Evolutionary conservation across 495 filamentous ascomycete species (phyloP), one percentile per base, ranked within the genome.

Genomic region (Aspergillus asperescens): DNA sequence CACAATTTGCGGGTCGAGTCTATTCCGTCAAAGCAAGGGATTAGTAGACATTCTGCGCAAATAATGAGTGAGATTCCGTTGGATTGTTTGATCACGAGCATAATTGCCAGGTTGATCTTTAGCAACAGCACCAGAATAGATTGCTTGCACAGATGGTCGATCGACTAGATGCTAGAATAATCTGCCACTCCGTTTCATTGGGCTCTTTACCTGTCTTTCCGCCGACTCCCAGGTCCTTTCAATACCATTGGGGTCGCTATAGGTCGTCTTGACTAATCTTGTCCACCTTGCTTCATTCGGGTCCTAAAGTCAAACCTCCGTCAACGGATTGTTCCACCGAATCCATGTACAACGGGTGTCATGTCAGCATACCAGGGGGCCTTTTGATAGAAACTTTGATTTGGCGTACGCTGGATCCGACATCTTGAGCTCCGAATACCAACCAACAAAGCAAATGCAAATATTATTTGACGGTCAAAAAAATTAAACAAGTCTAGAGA

Each of bases 141-240:
- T 22, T 22, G 27, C 43, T 34, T 25, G 19, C 20, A 24, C n/a
- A n/a, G n/a, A n/a, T 24, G 10, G 9, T 1, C 39, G 10, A 20
- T 16, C 5, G 37, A 35, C 32, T 1, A 16, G 13, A n/a, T 5
- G n/a, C 32, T 12, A n/a, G 32, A 35, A 52, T 27, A 46, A 27
- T 10, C n/a, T n/a, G n/a, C n/a, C n/a, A n/a, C n/a, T n/a, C 40
- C 10, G 24, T 31, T 32, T 24, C 7, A 31, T 31, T 7, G 12
- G 22, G 37, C 19, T n/a, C n/a, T 64, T 66, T 68, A 77, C 76
- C 57, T 74, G 77, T 10, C 89, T 77, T 65, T 93, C 89, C 12
- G 85, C 87, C 3, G 84, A 87, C 63, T 94, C 89, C 88, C 88
- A 93, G 28, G 81, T 87, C 49, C 88, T 77, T 44, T 78, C 70